Evolutionary conservation across 139 green algal genomes (phyloP), one percentile per base, ranked within the genome.

Genomic region (Chlorella sp.): DNA sequence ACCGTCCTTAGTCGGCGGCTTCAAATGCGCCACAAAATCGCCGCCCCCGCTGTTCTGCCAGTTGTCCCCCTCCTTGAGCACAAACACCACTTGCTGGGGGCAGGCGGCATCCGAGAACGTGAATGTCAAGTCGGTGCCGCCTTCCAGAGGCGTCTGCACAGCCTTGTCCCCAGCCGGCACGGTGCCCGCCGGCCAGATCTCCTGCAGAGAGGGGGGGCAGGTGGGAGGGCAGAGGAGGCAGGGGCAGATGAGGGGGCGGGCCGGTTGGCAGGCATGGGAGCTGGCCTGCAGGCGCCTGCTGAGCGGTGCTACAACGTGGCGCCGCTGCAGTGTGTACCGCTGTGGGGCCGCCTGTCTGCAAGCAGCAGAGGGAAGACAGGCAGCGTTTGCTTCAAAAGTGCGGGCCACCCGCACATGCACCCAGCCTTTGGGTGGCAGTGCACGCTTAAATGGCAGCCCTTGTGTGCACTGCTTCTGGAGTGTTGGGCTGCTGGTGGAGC

Each of bases 1-100:
- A 42, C 80, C 90, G 7, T 87, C 36, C 0, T 93, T 48, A 24
- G 68, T 86, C 2, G 95, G 95, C 30, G 95, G 91, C 68, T 94
- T 95, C n/a, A 98, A 90, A 53, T 94, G 87, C 28, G 92, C 94
- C 0, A 81, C 83, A 90, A 95, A 97, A 92, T 95, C 94, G 24
- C 73, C 48, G 53, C 92, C 93, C 28, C 92, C 91, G 80, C 93
- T 95, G 85, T 95, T 95, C 68, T 93, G 76, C 95, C 95, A 97
- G n/a, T 86, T 86, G 90, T 97, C 95, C 37, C 92, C 92, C 24
- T 95, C 83, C 19, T 93, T 93, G 48, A 97, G 75, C 66, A 97
- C 96, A 92, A 97, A 97, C 37, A 96, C 91, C 4, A 98, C 36
- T 2, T 89, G 86, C 64, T 85, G 39, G 2, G 95, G 94, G 82